Conservation (phyloP, 345 rosid species). For the Citrus maxima region DNA sequence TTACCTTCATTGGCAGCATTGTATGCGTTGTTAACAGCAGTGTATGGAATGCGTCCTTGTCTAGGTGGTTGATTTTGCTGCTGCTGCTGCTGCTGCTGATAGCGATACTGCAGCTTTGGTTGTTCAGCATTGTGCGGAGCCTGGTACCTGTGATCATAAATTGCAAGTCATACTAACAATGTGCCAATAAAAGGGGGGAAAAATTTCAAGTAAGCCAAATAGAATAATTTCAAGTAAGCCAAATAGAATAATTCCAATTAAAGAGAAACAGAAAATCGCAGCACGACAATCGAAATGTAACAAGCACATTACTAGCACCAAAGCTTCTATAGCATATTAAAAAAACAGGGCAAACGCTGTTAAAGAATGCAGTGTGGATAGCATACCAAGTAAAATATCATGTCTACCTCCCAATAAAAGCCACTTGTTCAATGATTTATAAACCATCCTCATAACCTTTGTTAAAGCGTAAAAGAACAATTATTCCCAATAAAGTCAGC, state of each 20-base stretch:
- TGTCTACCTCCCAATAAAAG: neutral
- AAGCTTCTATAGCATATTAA: neutral
- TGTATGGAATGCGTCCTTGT: slow-evolving; percentile 45
- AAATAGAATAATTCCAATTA: neutral
- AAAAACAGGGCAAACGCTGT: neutral
- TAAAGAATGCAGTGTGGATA: neutral
- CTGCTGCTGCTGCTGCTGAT: slow-evolving; percentile 43
- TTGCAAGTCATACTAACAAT: neutral
- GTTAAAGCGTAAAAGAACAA: neutral
- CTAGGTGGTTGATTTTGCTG: slow-evolving; percentile 45
- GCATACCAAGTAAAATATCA: neutral
- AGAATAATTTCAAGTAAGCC: neutral
- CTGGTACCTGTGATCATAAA: slow-evolving; percentile 61
- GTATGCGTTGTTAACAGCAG: slow-evolving; percentile 36
- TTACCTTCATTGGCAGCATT: slow-evolving; percentile 69
- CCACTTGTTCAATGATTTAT: neutral
- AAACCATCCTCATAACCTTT: neutral
- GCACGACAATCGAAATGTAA: neutral
- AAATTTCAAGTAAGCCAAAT: neutral
- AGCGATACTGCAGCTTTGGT: slow-evolving; percentile 52
- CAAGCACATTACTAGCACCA: neutral
- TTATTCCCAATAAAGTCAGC: neutral
- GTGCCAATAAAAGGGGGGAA: neutral
- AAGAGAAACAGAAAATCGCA: neutral
- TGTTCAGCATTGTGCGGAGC: slow-evolving; percentile 59